Percentiles rank a stretch among this genome's conserved stretches.
These are phyloP conservation scores for Fusarium metavorans DNA, from an alignment of 2,329 filamentous ascomycete species.

Conservation along the genomic window DNA sequence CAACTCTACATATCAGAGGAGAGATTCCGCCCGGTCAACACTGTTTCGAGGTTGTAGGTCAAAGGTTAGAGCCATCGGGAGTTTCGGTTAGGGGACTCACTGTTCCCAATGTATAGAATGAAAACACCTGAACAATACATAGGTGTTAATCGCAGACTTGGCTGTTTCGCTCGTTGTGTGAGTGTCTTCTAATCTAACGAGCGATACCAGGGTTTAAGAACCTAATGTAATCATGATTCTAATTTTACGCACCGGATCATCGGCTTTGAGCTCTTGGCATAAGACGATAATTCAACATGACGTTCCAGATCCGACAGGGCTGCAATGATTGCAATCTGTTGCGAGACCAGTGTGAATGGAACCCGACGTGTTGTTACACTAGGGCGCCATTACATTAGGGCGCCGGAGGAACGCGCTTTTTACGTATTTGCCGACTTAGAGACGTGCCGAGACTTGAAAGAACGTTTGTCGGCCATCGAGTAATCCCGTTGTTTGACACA, in stretches of 20 bases:
- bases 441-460: slow-evolving; percentile 5
- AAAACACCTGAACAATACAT: neutral
- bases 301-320: neutral
- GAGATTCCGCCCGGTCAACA: neutral
- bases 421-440: slow-evolving; percentile 1
- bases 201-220: neutral
- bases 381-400: neutral
- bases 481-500: neutral
- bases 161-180: neutral
- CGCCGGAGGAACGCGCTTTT: neutral
- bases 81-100: neutral
- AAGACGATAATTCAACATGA: neutral
- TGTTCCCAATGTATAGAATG: neutral
- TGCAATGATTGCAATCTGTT: neutral
- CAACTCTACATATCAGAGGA: neutral
- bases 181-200: neutral
- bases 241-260: neutral
- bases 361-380: neutral
- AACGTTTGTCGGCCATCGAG: neutral
- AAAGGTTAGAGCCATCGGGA: neutral
- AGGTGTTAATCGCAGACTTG: neutral
- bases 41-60: neutral
- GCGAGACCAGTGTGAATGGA: neutral
- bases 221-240: neutral
- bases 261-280: neutral